Evolutionary conservation across 768 basidiomycete species (phyloP), one percentile per base, ranked within the genome.

Genomic region (Russula foetens): DNA sequence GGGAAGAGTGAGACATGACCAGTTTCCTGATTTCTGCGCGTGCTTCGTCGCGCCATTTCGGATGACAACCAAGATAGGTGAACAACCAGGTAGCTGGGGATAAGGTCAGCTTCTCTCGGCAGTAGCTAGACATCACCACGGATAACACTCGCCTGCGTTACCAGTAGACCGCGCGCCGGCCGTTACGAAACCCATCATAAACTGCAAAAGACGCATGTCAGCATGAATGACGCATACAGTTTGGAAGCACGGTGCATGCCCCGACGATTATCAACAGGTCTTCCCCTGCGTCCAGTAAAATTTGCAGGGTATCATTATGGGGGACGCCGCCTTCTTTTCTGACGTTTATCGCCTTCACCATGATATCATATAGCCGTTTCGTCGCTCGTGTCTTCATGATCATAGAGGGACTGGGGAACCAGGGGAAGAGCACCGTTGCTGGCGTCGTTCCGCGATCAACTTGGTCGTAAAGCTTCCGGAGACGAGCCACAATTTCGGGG

Each of bases 121-220:
- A 59, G 41, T 43, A 51, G 35, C 46, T 6, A 54, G 38, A 5
- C 38, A 11, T 41, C 9, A 55, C 56, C 9, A 55, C 56, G 53
- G 12, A 7, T 23, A 39, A 44, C 28, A 61, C 72, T 67, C 59
- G 81, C 83, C 82, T 66, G 87, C 86, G 11, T 85, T 85, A 12
- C 88, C 88, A 47, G 87, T 90, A 14, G 88, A 86, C 68, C 88
- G 80, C 44, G 88, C 84, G n/a, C 88, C 88, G 33, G 88, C 88
- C 58, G 88, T 85, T 58, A 91, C 75, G 17, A 90, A 74, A 33
- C 89, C 88, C 84, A 90, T 89, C 60, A 88, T 86, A 71, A 91
- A 90, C 87, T 89, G 68, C n/a, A n/a, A 61, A 64, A 54, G 55
- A 65, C 53, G 31, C 59, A 59, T 29, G 55, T 63, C 67, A 65